Base-by-base conservation (phyloP, 2,329 filamentous ascomycete species). In the Aspergillus intermedius region DNA sequence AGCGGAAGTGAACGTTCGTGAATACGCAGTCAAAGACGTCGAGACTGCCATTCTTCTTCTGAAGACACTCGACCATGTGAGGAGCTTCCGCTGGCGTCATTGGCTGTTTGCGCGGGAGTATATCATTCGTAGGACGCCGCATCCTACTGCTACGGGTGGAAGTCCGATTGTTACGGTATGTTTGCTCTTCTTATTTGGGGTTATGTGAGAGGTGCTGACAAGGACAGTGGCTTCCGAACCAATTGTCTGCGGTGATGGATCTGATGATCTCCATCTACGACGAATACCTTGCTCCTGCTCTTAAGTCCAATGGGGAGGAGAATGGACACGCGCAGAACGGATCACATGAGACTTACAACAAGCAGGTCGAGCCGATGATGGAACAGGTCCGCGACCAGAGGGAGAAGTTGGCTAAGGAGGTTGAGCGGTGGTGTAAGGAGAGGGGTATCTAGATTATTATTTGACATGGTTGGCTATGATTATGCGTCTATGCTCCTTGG, bases 101-200 rank as follows among this genome's bases (percentile, higher is more conserved):
- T 76, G 73, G 73, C 53, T 74, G 34, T 76, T 76, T 46, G 71
- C 71, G 2, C 60, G 72, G 25, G 73, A 76, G 58, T 76, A 76
- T 49, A 76, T 75, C 42, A 73, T 76, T 54, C 67, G 68, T 22
- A 60, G 72, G 2, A 73, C 71, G 1, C 61, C 65, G 3, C 69
- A 76, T 52, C 72, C 73, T 3, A 75, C 72, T 50, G 73, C 73
- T 23, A 76, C 73, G 0, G 73, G 73, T 34, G 73, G 73, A 8
- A 74, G 72, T 54, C 73, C 73, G 0, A 75, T 76, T 48, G 70
- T 76, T 15, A 74, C 72, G 19, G 70, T 73, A 60, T 49, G 68
- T 61, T 23, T 7, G 22, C 4, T 21, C 9, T 32, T 25, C 8
- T 41, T 5, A 28, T 1, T 4, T 12, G 7, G 4, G 13, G n/a